A percentile compares a stretch with the other conserved stretches of the same genome.
phyloP scores from a whole-genome alignment of 1,284 basidiomycete species.

The Mycena citricolor region DNA sequence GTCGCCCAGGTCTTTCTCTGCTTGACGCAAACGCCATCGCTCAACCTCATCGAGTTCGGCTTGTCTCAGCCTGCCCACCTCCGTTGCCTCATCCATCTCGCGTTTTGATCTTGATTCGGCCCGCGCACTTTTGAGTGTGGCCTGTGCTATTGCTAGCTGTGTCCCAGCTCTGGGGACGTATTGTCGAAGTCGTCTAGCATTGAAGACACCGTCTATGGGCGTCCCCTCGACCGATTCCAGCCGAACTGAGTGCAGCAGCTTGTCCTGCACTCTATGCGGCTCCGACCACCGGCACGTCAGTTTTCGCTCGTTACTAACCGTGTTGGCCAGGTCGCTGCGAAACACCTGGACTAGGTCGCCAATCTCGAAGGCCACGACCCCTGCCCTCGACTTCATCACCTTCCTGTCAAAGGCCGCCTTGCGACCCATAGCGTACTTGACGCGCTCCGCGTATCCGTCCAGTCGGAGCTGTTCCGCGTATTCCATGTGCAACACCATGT shows the following conservation, averaged over 20 bases:
- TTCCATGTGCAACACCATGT: constrained; percentile 25
- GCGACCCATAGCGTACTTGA: constrained; percentile 25
- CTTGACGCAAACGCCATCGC: constrained; percentile 5
- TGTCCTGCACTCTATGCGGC: constrained; percentile 1
- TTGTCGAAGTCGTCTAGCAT: constrained; percentile 8
- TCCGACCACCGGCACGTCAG: constrained; percentile 19
- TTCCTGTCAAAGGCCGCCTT: constrained; percentile 30
- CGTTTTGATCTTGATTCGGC: too few species aligned
- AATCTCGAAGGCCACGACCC: constrained; percentile 26
- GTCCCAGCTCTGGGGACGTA: constrained; percentile 4
- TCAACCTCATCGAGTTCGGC: constrained; percentile 11
- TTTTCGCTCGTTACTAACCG: constrained; percentile 29
- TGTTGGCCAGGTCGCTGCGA: constrained; percentile 30
- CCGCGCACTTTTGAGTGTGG: too few species aligned
- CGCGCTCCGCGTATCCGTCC: constrained; percentile 27
- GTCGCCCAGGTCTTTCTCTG: constrained; percentile 1
- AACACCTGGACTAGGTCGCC: constrained; percentile 34
- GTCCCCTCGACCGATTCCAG: constrained; percentile 7
- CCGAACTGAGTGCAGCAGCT: constrained; percentile 8
- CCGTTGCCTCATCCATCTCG: constrained; percentile 9
- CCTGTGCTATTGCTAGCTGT: constrained; percentile 3
- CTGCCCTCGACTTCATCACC: constrained; percentile 14
- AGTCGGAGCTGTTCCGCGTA: constrained; percentile 33
- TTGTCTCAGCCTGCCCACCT: constrained; percentile 2
- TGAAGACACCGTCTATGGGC: constrained; percentile 9